Percentiles rank a stretch among this genome's conserved stretches.
These are phyloP conservation scores for Melaleuca alternifolia DNA, from an alignment of 345 rosid species.

Conservation along the genomic window DNA sequence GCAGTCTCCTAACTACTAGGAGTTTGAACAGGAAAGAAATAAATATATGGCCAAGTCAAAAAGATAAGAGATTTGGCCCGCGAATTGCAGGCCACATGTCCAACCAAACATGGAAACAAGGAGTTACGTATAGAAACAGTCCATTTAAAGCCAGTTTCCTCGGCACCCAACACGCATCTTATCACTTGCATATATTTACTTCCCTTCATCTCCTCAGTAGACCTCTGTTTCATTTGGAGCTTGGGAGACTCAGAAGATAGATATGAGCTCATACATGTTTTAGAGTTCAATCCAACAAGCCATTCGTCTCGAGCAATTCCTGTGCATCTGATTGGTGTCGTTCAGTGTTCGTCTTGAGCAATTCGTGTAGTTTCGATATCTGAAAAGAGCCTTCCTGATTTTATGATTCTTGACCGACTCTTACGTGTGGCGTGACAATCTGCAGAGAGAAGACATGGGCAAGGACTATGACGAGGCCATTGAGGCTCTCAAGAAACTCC, in stretches of 20 bases:
- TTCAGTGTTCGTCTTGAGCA: neutral
- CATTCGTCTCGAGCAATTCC: neutral
- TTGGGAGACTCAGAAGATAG: neutral
- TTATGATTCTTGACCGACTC: neutral
- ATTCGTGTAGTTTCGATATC: neutral
- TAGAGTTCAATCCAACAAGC: neutral
- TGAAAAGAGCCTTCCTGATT: neutral
- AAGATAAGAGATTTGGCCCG: neutral
- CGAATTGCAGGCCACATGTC: neutral
- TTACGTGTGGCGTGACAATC: neutral
- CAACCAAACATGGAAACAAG: neutral
- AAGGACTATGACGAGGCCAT: conserved; percentile 70
- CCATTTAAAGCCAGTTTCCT: neutral
- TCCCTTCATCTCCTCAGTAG: neutral
- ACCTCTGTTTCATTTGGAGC: neutral
- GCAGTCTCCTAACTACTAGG: neutral
- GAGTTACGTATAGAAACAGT: neutral
- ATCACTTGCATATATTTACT: neutral
- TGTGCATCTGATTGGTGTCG: neutral
- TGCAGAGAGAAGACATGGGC: conserved; percentile 59
- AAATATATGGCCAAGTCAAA: neutral
- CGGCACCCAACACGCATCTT: neutral
- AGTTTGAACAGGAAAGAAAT: neutral
- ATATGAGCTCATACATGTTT: neutral
- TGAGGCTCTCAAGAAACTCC: conserved; percentile 72